Base-by-base conservation (phyloP, 176 grass and related monocot species). In the Oryza glaberrima region DNA sequence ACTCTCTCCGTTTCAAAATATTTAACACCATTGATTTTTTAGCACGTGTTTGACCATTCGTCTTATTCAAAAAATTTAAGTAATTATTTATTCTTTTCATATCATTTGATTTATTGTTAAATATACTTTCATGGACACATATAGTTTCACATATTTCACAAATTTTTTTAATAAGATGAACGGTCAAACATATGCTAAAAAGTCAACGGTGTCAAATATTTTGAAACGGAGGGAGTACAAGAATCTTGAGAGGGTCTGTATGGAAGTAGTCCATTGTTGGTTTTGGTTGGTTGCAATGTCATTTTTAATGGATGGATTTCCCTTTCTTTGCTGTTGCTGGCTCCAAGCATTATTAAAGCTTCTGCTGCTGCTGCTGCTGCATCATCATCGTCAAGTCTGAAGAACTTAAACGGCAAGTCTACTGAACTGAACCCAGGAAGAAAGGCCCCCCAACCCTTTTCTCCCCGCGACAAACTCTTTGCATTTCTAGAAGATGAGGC, bases 281-380 rank as follows among this genome's bases (percentile, higher is more conserved):
- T 36, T 36, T 73, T 81, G n/a, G 35, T 36, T 36, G 35, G 84
- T 74, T 74, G 69, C 22, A 8, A n/a, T 32, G 77, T 73, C 84
- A 43, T 35, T 74, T 63, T 43, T 43, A 17, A 52, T 2, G 36
- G 51, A 23, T 36, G 68, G 76, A 23, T 19, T 9, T 65, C 67
- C 12, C 75, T 72, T 47, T 85, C 83, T 32, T 41, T 41, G 40
- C 40, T 41, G 40, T 40, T 77, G 52, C 28, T 32, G 74, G 51
- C 78, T 63, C 36, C 1, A 64, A 72, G 67, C 60, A 67, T 83
- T 52, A 40, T 77, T 77, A 14, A 56, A 70, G 56, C 47, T 10
- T 7, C 43, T 6, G 30, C 40, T 41, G 56, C 26, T 26, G 23
- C 23, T 25, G 26, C 47, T 44, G 43, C 43, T 3, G 30, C 30